A percentile compares a stretch with the other conserved stretches of the same genome.
phyloP scores from a whole-genome alignment of 495 filamentous ascomycete species.

The Amniculicola lignicola region DNA sequence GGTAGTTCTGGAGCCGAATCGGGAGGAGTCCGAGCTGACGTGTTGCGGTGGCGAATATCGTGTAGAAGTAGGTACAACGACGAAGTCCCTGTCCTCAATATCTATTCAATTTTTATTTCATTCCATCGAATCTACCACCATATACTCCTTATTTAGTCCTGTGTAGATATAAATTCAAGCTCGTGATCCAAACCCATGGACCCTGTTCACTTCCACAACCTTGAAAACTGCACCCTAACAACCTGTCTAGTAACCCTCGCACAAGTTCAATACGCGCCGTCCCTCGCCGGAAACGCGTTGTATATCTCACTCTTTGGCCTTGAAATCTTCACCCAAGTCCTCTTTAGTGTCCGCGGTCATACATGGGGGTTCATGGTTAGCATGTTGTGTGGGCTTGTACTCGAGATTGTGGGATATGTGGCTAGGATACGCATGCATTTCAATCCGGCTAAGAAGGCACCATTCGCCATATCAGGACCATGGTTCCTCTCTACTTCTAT shows the following conservation, averaged over 20 bases:
- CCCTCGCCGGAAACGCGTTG: background rate
- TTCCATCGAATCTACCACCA: no score
- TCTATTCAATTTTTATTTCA: no score
- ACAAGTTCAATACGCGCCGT: background rate
- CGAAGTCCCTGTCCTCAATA: no score
- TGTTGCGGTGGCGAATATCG: no score
- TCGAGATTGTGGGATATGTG: conserved; percentile 29
- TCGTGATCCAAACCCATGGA: no score
- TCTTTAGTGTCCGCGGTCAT: background rate
- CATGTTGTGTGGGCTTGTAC: conserved; percentile 22
- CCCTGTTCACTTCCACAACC: no score
- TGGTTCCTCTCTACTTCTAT: background rate
- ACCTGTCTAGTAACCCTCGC: background rate
- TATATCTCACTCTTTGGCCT: background rate
- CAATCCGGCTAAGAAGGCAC: conserved; percentile 25
- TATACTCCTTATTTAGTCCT: no score
- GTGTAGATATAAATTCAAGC: no score
- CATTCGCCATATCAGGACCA: conserved; percentile 13
- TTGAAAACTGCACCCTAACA: background rate
- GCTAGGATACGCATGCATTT: conserved; percentile 23
- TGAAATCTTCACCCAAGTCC: background rate
- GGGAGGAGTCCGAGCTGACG: no score
- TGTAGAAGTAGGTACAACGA: no score
- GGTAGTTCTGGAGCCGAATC: no score
- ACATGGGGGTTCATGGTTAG: conserved; percentile 26